phyloP scores from a whole-genome alignment of 768 basidiomycete genomes.

The Galerina sulciceps region DNA sequence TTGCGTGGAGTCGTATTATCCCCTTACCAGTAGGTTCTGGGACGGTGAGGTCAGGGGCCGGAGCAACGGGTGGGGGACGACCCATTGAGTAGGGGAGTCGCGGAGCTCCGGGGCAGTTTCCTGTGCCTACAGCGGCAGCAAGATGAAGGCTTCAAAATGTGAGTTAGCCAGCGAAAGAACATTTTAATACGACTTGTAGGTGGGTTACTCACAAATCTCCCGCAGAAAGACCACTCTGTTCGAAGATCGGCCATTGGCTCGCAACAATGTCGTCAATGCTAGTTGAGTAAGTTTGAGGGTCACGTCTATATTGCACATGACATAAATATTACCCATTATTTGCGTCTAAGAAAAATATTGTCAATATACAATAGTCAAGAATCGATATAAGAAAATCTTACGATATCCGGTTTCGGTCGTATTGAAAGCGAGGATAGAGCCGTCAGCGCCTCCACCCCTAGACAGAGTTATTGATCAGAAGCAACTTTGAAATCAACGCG shows the following conservation, averaged over 20 bases:
- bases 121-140: slow-evolving; percentile 26
- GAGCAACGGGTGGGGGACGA: slow-evolving; percentile 22
- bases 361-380: too few species aligned
- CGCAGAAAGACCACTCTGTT: slow-evolving; percentile 12
- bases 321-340: slow-evolving; percentile 18
- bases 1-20: background rate
- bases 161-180: background rate
- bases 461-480: background rate
- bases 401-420: slow-evolving; percentile 21
- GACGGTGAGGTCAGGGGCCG: slow-evolving; percentile 26
- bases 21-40: slow-evolving; percentile 17
- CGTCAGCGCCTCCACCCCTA: slow-evolving; percentile 32
- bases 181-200: too few species aligned
- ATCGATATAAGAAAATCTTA: background rate
- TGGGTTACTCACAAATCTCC: slow-evolving; percentile 19
- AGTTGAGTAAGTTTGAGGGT: background rate
- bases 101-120: slow-evolving; percentile 41
- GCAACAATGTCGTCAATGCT: slow-evolving; percentile 18
- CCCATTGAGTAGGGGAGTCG: slow-evolving; percentile 33
- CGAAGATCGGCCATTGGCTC: slow-evolving; percentile 18
- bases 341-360: slow-evolving; percentile 3
- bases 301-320: background rate
- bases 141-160: slow-evolving; percentile 19
- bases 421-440: slow-evolving; percentile 29
- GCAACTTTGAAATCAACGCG: background rate